A percentile compares a stretch with the other conserved stretches of the same genome.
Conservation (phyloP, 331 rosid species). For the Acacia concinna region DNA sequence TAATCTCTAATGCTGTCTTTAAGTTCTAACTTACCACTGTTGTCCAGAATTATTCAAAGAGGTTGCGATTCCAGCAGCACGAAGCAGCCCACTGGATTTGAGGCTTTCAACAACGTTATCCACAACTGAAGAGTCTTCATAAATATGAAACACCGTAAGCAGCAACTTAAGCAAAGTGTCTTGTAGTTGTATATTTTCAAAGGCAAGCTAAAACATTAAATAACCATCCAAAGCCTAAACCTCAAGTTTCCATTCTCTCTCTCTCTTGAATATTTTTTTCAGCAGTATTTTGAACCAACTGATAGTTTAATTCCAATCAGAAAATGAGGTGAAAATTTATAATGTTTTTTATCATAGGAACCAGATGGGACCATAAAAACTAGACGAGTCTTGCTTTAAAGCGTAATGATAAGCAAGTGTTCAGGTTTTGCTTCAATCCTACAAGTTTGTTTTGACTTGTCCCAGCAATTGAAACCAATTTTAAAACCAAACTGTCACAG, state of each 20-base stretch:
- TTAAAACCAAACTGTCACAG: neutral
- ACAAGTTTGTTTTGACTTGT: neutral
- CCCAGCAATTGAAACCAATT: neutral
- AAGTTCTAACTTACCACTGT: constrained; percentile 61
- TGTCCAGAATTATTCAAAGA: constrained; percentile 69
- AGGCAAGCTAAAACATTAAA: neutral
- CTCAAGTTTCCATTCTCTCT: neutral
- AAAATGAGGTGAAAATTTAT: neutral
- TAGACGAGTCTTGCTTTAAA: neutral
- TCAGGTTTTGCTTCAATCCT: no score
- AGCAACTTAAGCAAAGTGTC: constrained; percentile 20
- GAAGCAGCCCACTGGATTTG: constrained; percentile 60
- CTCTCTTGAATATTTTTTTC: neutral
- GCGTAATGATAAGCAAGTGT: neutral
- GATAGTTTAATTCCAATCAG: neutral
- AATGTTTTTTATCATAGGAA: neutral
- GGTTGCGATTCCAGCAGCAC: constrained; percentile 71
- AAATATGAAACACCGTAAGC: constrained; percentile 24
- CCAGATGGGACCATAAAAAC: neutral
- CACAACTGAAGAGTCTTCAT: constrained; percentile 51
- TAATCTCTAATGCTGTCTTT: neutral
- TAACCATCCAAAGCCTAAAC: neutral
- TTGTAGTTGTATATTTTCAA: constrained; percentile 4
- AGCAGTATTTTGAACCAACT: neutral
- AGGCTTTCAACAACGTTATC: constrained; percentile 54